These are phyloP conservation scores for Monilinia vaccinii-corymbosi DNA, from an alignment of 2,329 filamentous ascomycete species.

Conservation along the genomic window DNA sequence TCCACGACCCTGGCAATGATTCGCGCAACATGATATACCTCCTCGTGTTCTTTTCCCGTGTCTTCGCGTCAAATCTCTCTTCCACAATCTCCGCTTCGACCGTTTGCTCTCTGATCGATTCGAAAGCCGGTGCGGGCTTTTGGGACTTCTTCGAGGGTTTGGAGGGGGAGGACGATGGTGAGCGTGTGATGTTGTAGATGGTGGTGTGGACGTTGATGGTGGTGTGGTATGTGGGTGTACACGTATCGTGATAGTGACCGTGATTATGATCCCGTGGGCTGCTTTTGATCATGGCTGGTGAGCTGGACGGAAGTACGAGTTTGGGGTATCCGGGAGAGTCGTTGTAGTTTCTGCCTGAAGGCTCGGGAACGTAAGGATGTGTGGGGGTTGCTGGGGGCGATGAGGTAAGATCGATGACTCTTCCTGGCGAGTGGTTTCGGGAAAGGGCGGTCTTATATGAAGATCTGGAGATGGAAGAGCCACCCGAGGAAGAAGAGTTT, in stretches of 20 bases:
- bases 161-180: neutral
- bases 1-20: slow-evolving; percentile 7
- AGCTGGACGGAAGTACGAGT: neutral
- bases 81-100: neutral
- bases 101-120: neutral
- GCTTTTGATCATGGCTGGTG: neutral
- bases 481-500: slow-evolving; percentile 1
- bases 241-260: neutral
- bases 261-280: neutral
- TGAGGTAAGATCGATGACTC: slow-evolving; percentile 4
- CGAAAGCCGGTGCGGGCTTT: neutral
- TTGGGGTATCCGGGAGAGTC: neutral
- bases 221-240: neutral
- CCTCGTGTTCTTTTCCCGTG: neutral
- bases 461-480: neutral
- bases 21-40: slow-evolving; percentile 8
- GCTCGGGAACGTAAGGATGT: neutral
- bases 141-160: neutral
- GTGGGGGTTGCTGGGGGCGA: neutral
- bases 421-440: neutral
- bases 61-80: neutral
- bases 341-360: neutral
- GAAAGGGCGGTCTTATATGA: slow-evolving; percentile 6
- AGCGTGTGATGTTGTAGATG: slow-evolving; percentile 1
- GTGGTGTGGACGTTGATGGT: neutral